Evolutionary conservation across 768 basidiomycete genomes (phyloP).

Genomic region (Atractiella rhizophila): DNA sequence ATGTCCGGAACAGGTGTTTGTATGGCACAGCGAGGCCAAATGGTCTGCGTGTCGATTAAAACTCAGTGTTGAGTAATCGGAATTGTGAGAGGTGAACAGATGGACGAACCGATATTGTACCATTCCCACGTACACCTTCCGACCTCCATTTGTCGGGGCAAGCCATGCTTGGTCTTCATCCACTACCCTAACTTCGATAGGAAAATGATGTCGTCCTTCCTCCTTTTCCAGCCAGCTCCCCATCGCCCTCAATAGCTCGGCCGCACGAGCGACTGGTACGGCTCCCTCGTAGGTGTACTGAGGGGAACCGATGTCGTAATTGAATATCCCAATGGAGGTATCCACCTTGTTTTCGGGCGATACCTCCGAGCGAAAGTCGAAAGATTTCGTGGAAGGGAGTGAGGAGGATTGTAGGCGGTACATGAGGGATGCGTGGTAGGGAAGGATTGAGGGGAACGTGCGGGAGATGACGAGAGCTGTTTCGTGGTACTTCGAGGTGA

Average conservation of each 20-base stretch:
- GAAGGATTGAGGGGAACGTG: conserved; percentile 26
- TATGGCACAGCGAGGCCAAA: conserved; percentile 55
- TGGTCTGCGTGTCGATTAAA: conserved; percentile 33
- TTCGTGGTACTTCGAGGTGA: conserved; percentile 27
- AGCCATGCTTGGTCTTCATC: conserved; percentile 79
- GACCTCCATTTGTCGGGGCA: conserved; percentile 53
- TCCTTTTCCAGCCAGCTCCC: conserved; percentile 46
- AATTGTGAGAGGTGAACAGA: background rate
- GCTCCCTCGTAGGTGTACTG: conserved; percentile 81
- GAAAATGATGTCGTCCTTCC: conserved; percentile 54
- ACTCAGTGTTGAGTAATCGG: background rate
- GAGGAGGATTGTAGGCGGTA: background rate
- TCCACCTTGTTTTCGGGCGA: conserved; percentile 27
- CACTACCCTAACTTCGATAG: conserved; percentile 74
- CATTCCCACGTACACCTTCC: conserved; percentile 85
- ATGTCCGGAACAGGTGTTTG: conserved; percentile 44
- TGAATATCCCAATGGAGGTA: conserved; percentile 61
- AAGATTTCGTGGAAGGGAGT: background rate
- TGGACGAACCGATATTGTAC: conserved; percentile 70
- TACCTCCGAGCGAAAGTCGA: too few relatives aligned
- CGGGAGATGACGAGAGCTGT: conserved; percentile 54
- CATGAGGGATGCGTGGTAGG: background rate
- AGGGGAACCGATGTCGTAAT: conserved; percentile 50
- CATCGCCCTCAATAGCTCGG: conserved; percentile 43
- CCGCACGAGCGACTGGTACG: conserved; percentile 44